Percentiles rank a stretch among this genome's conserved stretches.
phyloP scores from a whole-genome alignment of 1,284 basidiomycete species.

The Naganishia albida region DNA sequence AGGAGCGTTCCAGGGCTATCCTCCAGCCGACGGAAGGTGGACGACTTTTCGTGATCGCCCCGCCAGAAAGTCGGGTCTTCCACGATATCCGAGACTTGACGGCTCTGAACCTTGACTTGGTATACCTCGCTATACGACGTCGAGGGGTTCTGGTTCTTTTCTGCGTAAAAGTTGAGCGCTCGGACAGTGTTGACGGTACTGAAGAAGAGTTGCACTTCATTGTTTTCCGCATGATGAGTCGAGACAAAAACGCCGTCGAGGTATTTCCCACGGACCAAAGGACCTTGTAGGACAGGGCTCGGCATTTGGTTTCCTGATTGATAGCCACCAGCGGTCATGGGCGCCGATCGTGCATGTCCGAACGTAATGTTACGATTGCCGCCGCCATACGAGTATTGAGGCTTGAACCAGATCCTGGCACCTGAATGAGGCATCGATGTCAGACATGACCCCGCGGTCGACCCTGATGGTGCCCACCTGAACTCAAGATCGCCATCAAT shows the following conservation, averaged over 20 bases:
- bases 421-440: neutral
- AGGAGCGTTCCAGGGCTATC: constrained; percentile 17
- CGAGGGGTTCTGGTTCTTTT: constrained; percentile 22
- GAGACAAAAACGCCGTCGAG: constrained; percentile 23
- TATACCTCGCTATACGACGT: constrained; percentile 19
- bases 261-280: constrained; percentile 21
- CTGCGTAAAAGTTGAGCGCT: constrained; percentile 24
- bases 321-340: constrained; percentile 16
- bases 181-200: constrained; percentile 25
- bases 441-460: constrained; percentile 13
- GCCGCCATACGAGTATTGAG: constrained; percentile 21
- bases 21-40: constrained; percentile 17
- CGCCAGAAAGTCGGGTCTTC: constrained; percentile 21
- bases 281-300: constrained; percentile 9
- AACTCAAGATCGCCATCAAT: constrained; percentile 75
- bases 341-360: constrained; percentile 20
- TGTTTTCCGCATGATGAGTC: constrained; percentile 10
- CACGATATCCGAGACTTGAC: constrained; percentile 16
- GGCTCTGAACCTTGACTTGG: constrained; percentile 7
- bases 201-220: constrained; percentile 22
- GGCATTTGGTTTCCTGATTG: constrained; percentile 22
- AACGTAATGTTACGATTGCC: constrained; percentile 15
- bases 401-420: constrained; percentile 21
- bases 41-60: constrained; percentile 22
- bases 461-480: constrained; percentile 46